These are phyloP conservation scores for Hebeloma cylindrosporum DNA, from an alignment of 768 basidiomycete species.

Conservation along the genomic window DNA sequence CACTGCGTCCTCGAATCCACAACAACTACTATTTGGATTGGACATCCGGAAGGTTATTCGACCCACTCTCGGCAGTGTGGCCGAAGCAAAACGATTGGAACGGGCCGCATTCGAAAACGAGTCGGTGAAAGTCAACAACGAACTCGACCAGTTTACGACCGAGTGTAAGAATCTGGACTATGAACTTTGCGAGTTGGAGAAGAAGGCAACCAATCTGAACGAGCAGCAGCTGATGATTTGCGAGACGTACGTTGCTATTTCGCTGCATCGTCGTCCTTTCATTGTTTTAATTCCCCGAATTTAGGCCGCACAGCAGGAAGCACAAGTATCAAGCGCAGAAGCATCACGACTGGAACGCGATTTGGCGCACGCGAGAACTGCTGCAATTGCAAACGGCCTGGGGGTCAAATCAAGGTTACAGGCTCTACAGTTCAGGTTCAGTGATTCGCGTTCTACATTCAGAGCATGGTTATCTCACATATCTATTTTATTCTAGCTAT, in stretches of 20 bases:
- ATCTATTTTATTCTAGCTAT: constrained; percentile 45
- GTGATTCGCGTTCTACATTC: constrained; percentile 5
- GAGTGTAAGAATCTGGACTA: constrained; percentile 83
- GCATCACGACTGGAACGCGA: constrained; percentile 69
- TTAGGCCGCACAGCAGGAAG: constrained; percentile 79
- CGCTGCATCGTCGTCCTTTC: background rate
- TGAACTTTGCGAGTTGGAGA: constrained; percentile 71
- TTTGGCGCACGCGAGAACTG: constrained; percentile 69
- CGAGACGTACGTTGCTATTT: constrained; percentile 57
- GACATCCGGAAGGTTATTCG: constrained; percentile 74
- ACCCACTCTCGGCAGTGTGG: constrained; percentile 71
- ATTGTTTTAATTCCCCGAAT: constrained; percentile 8
- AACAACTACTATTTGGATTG: constrained; percentile 63
- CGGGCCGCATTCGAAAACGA: constrained; percentile 73
- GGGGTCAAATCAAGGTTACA: constrained; percentile 79
- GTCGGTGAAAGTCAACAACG: constrained; percentile 77
- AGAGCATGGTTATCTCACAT: constrained; percentile 3
- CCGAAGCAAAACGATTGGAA: constrained; percentile 70
- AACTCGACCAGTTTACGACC: constrained; percentile 71
- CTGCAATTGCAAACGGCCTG: constrained; percentile 78
- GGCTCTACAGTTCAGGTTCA: constrained; percentile 67
- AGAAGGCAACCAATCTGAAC: constrained; percentile 65
- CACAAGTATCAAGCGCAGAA: constrained; percentile 63
- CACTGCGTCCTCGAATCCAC: constrained; percentile 68
- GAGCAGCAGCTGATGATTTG: constrained; percentile 79